Evolutionary conservation across 305 asterid species (phyloP), one percentile per base, ranked within the genome.

Genomic region (Vinca major): DNA sequence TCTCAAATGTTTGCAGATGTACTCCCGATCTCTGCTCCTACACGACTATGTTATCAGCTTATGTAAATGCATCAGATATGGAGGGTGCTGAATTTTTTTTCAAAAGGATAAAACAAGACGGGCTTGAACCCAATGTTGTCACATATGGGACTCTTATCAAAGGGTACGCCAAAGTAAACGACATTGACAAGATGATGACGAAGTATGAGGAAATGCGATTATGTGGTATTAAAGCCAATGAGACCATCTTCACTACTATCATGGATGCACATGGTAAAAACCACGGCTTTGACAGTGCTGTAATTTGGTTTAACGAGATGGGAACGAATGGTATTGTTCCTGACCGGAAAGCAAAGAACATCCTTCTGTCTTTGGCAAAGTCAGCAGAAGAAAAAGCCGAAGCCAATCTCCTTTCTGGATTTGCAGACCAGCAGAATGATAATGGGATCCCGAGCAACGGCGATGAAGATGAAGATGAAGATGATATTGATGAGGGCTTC

Each of bases 231-330:
- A 77, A 83, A 75, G 73, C 91, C 66, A 92, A 90, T 41, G 82
- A 85, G n/a, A 82, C 87, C 45, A 77, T 92, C 75, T 76, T 82
- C 81, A 92, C 98, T 2, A 87, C 96, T 3, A 88, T 92, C 54
- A 92, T 92, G 98, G 97, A 90, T 66, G 98, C 97, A 41, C 83
- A 78, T 51, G 98, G 98, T 60, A 88, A 81, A 84, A 90, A 85
- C 69, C 81, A 77, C 65, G 96, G 85, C 71, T 92, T 92, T 44
- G 88, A 85, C 48, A 85, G 89, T 36, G 96, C 97, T 0, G 85
- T 79, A 49, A 58, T 80, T 71, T 92, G 98, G 98, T 92, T 76
- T 83, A 85, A 80, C 40, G 98, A 92, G 81, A 92, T 92, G 95
- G 77, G 78, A 58, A 80, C 89, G 3, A 71, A 82, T 49, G 88